A percentile compares a stretch with the other conserved stretches of the same genome.
These are phyloP conservation scores for Claviceps paspali DNA, from an alignment of 2,329 filamentous ascomycete species.

Conservation along the genomic window DNA sequence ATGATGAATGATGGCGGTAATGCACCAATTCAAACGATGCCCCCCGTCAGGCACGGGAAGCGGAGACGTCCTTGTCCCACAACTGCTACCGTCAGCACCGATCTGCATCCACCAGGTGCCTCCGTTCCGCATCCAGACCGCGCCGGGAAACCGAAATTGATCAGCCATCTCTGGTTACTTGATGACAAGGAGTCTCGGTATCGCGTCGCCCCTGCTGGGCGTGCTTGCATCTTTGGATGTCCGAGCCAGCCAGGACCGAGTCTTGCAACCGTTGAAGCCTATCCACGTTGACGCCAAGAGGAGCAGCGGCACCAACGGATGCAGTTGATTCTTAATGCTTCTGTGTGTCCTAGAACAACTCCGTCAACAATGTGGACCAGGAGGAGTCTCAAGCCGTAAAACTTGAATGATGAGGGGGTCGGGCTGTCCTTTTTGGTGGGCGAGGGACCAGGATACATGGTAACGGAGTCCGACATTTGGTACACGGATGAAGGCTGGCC, in stretches of 20 bases:
- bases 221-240: background rate
- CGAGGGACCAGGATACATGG: too few species aligned
- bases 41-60: background rate
- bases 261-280: background rate
- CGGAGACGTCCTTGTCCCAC: slow-evolving; percentile 4
- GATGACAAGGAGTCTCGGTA: too few species aligned
- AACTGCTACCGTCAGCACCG: slow-evolving; percentile 4
- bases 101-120: slow-evolving; percentile 4
- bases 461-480: background rate
- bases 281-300: background rate
- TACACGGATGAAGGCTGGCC: background rate
- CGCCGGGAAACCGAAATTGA: slow-evolving; percentile 1
- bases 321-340: background rate
- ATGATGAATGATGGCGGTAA: slow-evolving; percentile 1
- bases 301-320: background rate
- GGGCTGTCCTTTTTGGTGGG: too few species aligned
- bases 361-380: too few species aligned
- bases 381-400: too few species aligned
- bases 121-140: slow-evolving; percentile 4
- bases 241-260: background rate
- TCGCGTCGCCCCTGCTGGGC: too few species aligned
- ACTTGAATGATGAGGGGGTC: too few species aligned
- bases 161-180: too few species aligned
- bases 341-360: background rate
- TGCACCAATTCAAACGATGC: too few species aligned